phyloP scores from a whole-genome alignment of 2,329 filamentous ascomycete species.

The Pseudocercospora pini-densiflorae region DNA sequence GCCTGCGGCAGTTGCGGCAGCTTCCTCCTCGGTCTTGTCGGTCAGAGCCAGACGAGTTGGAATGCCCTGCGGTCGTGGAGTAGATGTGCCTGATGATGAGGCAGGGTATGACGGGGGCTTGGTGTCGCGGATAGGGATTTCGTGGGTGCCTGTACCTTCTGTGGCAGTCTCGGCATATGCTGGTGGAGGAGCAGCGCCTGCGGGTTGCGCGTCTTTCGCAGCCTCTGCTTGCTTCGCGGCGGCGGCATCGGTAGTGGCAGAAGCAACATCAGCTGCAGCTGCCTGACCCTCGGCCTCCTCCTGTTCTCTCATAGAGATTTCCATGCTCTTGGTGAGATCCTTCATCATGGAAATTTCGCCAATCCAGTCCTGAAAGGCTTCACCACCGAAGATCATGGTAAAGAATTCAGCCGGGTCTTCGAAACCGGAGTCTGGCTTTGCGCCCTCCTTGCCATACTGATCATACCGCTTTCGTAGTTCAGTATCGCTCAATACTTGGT shows the following conservation, averaged over 20 bases:
- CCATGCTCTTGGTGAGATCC: constrained; percentile 97
- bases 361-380: constrained; percentile 94
- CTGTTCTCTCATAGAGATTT: constrained; percentile 85
- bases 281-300: constrained; percentile 65
- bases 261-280: constrained; percentile 41
- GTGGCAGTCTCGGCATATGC: constrained; percentile 22
- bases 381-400: constrained; percentile 95
- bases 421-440: constrained; percentile 88
- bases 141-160: constrained; percentile 19
- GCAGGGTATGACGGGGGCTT: constrained; percentile 20
- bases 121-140: constrained; percentile 32
- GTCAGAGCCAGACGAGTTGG: constrained; percentile 84
- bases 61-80: constrained; percentile 60
- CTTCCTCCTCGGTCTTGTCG: constrained; percentile 82
- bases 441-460: constrained; percentile 94
- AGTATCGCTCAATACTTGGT: constrained; percentile 82
- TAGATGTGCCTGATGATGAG: constrained; percentile 46
- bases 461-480: constrained; percentile 92
- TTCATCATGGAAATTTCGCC: constrained; percentile 99
- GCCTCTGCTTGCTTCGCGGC: constrained; percentile 26
- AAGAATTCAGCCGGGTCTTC: constrained; percentile 97
- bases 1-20: constrained; percentile 65
- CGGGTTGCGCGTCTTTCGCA: constrained; percentile 29
- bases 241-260: constrained; percentile 54
- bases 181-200: constrained; percentile 19